Base-by-base conservation (phyloP, 805 yeast species). In the Suhomyces kilbournensis region DNA sequence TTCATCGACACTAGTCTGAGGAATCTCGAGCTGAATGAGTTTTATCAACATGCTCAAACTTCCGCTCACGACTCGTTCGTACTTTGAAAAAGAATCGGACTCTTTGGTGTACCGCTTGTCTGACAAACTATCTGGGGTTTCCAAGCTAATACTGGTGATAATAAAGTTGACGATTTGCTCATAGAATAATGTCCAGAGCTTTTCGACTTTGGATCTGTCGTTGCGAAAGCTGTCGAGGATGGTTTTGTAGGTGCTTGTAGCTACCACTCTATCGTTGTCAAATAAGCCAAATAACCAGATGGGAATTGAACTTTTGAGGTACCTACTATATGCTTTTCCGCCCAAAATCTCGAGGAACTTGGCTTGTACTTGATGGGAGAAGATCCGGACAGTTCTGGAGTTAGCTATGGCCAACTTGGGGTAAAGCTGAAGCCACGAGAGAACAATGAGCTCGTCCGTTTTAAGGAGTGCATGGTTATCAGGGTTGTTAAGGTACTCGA, bases 381-480 rank as follows among this genome's bases (percentile, higher is more conserved):
- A 63, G 7, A 70, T 52, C 52, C 97, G 76, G 1, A 90, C 88
- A 12, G 71, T 69, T 56, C 86, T 82, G 2, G 92, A 83, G 50
- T 81, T 82, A 55, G 88, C 94, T 5, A 86, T 75, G 1, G 94
- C 78, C 26, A 92, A 70, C 61, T 90, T 89, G 0, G 97, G 86
- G 61, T 89, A 93, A 19, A 90, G 58, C 66, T 90, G 96, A 45
- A 89, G 76, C 96, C 90, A 89, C 35, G 84, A 79, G 48, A 75
- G 77, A n/a, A 79, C 66, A 17, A 79, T 77, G 23, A 81, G 60
- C 49, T 84, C 88, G 55, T 85, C 85, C 14, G 23, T 19, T 34
- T 49, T 51, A 15, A 62, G 61, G 9, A 39, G 39, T 15, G 44
- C 30, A n/a, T 32, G 20, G 4, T 17, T 20, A 5, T 9, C 14